These are phyloP conservation scores for Beauveria pseudobassiana DNA, from an alignment of 2,329 filamentous ascomycete genomes.

Conservation along the genomic window DNA sequence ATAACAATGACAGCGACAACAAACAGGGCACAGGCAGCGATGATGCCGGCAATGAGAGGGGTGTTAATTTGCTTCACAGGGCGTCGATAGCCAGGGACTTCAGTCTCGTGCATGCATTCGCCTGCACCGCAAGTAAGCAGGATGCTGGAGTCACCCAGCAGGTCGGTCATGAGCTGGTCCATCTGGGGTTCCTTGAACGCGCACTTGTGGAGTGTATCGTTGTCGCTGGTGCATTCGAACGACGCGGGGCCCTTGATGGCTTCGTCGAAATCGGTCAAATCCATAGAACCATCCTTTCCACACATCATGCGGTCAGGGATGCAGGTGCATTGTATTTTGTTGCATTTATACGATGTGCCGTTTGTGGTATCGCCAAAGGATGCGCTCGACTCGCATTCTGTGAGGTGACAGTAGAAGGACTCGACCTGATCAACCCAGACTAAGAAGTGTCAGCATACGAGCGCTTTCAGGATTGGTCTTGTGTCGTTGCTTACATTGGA, in stretches of 20 bases:
- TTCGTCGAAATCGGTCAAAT: conserved; percentile 81
- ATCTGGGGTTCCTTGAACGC: conserved; percentile 86
- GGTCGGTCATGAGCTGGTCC: conserved; percentile 77
- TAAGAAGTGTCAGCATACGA: conserved; percentile 25
- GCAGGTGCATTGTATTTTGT: conserved; percentile 79
- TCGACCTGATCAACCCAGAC: conserved; percentile 93
- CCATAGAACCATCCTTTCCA: conserved; percentile 82
- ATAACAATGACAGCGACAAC: conserved; percentile 77
- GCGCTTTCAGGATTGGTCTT: not conserved
- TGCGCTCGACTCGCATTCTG: conserved; percentile 68
- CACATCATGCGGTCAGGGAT: conserved; percentile 90
- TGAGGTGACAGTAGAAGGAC: conserved; percentile 91
- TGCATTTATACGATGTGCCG: conserved; percentile 75
- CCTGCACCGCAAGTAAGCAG: conserved; percentile 73
- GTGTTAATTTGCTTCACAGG: conserved; percentile 20
- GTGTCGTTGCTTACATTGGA: conserved; percentile 65
- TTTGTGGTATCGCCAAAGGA: conserved; percentile 65
- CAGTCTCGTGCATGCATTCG: conserved; percentile 87
- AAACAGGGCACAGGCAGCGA: conserved; percentile 78
- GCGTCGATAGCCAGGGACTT: conserved; percentile 82
- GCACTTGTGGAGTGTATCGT: conserved; percentile 59
- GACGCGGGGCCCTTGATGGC: conserved; percentile 80
- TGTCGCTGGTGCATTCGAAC: conserved; percentile 65
- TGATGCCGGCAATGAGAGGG: conserved; percentile 87
- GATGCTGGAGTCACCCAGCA: conserved; percentile 92